Percentiles rank a stretch among this genome's conserved stretches.
Evolutionary conservation across 768 basidiomycete genomes (phyloP).

Genomic region (Trametes maxima): DNA sequence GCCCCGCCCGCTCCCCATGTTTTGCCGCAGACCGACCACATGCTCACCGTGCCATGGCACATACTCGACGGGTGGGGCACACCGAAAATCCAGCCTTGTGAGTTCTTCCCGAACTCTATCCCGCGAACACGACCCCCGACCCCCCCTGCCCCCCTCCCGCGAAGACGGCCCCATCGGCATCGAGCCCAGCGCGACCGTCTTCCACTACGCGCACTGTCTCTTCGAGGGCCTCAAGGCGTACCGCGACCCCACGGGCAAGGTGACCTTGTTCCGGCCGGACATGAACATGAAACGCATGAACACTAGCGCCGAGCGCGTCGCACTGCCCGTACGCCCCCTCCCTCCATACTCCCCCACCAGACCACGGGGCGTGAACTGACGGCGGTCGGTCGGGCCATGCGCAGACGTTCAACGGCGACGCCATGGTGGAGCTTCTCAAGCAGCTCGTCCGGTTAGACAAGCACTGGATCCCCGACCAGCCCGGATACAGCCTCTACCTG

Average conservation of each 20-base stretch:
- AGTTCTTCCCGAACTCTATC: conserved; percentile 31
- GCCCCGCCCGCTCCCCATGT: conserved; percentile 10
- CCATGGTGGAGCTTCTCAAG: conserved; percentile 80
- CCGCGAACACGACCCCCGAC: background rate
- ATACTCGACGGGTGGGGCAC: conserved; percentile 74
- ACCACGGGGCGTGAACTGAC: background rate
- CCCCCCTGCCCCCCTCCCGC: no score
- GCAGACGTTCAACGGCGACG: conserved; percentile 77
- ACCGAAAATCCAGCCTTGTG: conserved; percentile 84
- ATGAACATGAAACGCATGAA: conserved; percentile 99
- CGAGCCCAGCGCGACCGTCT: conserved; percentile 79
- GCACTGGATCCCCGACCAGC: conserved; percentile 88
- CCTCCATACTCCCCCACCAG: background rate
- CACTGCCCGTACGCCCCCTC: conserved; percentile 60
- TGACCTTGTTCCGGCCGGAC: conserved; percentile 90
- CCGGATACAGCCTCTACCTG: conserved; percentile 91
- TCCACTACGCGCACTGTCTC: conserved; percentile 90
- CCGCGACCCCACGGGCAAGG: conserved; percentile 66
- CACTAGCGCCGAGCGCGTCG: conserved; percentile 74
- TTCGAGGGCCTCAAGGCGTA: conserved; percentile 98
- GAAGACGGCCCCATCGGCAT: conserved; percentile 68
- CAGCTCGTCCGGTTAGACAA: conserved; percentile 81
- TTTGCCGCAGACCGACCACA: conserved; percentile 72
- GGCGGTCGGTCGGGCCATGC: background rate
- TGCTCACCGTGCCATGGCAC: conserved; percentile 79